A percentile compares a stretch with the other conserved stretches of the same genome.
Conservation (phyloP, 2,329 filamentous ascomycete species). For the Fusarium redolens region DNA sequence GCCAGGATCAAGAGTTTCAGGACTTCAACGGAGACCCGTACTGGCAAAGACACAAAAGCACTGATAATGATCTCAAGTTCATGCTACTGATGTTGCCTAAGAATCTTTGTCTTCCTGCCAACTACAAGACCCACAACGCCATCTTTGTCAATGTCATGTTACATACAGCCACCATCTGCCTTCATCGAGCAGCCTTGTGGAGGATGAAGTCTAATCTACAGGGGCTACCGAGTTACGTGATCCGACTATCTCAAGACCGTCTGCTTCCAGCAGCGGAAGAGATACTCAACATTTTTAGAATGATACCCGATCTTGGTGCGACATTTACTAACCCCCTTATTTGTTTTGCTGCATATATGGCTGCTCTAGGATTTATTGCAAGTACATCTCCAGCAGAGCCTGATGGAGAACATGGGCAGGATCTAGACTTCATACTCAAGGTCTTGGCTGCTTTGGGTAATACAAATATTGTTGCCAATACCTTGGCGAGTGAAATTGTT, state of each 20-base stretch:
- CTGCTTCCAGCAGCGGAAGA: constrained; percentile 13
- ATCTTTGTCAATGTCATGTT: constrained; percentile 23
- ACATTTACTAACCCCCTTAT: constrained; percentile 16
- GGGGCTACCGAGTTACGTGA: constrained; percentile 2
- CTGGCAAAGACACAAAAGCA: constrained; percentile 6
- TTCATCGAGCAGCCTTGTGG: constrained; percentile 22
- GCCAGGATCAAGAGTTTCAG: not conserved
- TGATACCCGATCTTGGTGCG: constrained; percentile 6
- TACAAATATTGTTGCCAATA: not conserved
- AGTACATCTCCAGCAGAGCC: not conserved
- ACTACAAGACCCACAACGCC: constrained; percentile 15
- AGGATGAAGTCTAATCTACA: constrained; percentile 16
- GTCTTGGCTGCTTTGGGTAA: constrained; percentile 2
- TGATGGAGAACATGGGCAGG: not conserved
- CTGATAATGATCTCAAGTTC: constrained; percentile 19
- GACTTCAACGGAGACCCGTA: not conserved
- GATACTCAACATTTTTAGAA: constrained; percentile 17
- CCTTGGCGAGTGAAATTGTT: constrained; percentile 4
- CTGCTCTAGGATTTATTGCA: constrained; percentile 8
- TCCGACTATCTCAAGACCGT: constrained; percentile 14
- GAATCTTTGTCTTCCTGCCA: constrained; percentile 13
- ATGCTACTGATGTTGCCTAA: constrained; percentile 20
- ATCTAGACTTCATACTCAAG: constrained; percentile 9
- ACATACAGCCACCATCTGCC: constrained; percentile 19
- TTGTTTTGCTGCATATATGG: constrained; percentile 21